Percentiles rank a stretch among this genome's conserved stretches.
Evolutionary conservation across 768 basidiomycete genomes (phyloP).

Genomic region (Lactarius psammicola): DNA sequence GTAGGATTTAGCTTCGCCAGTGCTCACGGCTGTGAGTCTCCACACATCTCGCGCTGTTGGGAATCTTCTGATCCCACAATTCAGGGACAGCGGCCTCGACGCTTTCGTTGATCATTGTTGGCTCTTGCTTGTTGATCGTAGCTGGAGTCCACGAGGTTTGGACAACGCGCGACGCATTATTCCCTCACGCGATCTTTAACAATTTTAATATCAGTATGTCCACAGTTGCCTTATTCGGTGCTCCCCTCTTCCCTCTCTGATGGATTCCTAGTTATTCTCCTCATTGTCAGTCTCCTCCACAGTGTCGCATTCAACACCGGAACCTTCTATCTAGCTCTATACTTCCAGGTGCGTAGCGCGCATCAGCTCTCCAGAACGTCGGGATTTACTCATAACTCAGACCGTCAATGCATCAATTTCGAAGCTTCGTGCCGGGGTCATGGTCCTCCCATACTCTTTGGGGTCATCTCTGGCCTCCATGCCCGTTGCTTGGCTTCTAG

Average conservation of each 20-base stretch:
- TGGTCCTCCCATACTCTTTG: conserved; percentile 79
- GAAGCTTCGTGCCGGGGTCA: conserved; percentile 68
- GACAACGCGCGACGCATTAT: conserved; percentile 68
- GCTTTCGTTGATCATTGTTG: conserved; percentile 55
- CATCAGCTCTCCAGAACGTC: conserved; percentile 1
- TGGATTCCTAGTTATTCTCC: conserved; percentile 53
- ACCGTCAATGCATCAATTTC: conserved; percentile 62
- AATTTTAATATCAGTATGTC: conserved; percentile 57
- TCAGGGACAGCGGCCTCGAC: conserved; percentile 66
- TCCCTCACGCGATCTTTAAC: conserved; percentile 62
- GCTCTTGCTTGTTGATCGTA: conserved; percentile 50
- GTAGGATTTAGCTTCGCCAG: conserved; percentile 79
- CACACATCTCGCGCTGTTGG: background rate
- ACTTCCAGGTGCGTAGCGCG: conserved; percentile 60
- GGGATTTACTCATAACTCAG: conserved; percentile 38
- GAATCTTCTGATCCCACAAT: conserved; percentile 12
- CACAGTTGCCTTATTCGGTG: background rate
- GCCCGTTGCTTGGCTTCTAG: conserved; percentile 83
- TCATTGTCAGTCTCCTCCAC: conserved; percentile 73
- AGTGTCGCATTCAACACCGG: conserved; percentile 82
- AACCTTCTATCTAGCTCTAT: conserved; percentile 83
- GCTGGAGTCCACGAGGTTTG: conserved; percentile 68
- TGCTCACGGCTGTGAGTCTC: conserved; percentile 60
- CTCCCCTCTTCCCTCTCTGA: conserved; percentile 24
- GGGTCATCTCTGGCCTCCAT: conserved; percentile 83